Evolutionary conservation across 805 yeast genomes (phyloP), one percentile per base, ranked within the genome.

Genomic region (Torulaspora delbrueckii): DNA sequence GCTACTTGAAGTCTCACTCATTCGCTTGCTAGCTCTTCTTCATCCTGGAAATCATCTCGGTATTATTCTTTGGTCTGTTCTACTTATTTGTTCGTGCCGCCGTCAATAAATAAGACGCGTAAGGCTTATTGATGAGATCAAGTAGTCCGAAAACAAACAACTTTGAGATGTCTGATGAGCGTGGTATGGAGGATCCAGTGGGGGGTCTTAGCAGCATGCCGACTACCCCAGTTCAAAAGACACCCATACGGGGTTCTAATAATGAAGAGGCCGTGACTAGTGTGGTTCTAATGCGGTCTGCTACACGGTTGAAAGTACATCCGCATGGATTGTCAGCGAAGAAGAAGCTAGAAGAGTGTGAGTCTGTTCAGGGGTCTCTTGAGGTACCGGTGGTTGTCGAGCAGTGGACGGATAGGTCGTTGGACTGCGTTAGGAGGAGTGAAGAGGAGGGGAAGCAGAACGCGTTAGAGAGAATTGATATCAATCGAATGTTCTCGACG

Each of bases 401-500:
- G n/a, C 13, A 28, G 9, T 12, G n/a, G 25, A 14, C 25, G 9
- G 42, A 45, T 28, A 41, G 25, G 8, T 45, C 48, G 14, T 13
- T 47, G 32, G 50, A 47, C 18, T 39, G 40, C 35, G 34, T 43
- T 13, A 39, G 28, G 23, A 43, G 50, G 31, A 34, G 50, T 9
- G 36, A 37, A 28, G 32, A 30, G 4, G 37, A 32, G 32, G 40
- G 12, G 7, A 30, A 33, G n/a, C 32, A 42, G 19, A 47, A 41
- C 18, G 49, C 50, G 8, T 37, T 59, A 19, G 59, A 56, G 39
- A 47, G 51, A 31, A 41, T 56, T 14, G 59, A 59, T 37, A 50
- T 56, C 12, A 55, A 59, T 37, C 53, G 48, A 18, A 48, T 53
- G 54, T 56, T 56, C 37, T 28, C 47, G 10, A 32, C 41, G 14